Evolutionary conservation across 768 basidiomycete species (phyloP), one percentile per base, ranked within the genome.

Genomic region (Boletellus sp.): DNA sequence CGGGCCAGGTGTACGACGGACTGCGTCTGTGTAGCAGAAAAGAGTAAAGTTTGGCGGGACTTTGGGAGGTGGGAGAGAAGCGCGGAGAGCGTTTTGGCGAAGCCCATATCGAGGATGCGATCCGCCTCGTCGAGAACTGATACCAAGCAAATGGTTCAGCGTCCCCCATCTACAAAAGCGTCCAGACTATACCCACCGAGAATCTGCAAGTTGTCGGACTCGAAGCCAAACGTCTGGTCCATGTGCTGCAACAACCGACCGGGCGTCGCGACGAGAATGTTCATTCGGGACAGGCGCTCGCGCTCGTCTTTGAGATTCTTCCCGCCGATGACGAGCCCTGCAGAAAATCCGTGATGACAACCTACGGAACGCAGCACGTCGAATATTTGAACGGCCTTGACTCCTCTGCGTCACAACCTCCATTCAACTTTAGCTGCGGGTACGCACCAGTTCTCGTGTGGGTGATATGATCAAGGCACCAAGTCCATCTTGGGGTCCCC

Each of bases 221-320:
- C 93, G 55, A 99, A 96, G 1, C 94, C 94, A 47, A 94, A 80
- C 3, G 96, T 98, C 68, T 97, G 94, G 65, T 98, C 96, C 87
- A 99, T 89, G 67, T 99, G 96, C 60, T 99, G 96, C 39, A 99
- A 73, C 37, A 99, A 74, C 39, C 95, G 79, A 22, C 95, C 95
- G 5, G 95, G 95, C 4, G 95, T 98, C 2, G 95, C 95, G 15
- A 99, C 90, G n/a, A 99, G 79, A 50, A 99, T 96, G 60, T 99
- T 99, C 94, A 98, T 98, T 36, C 90, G 78, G 10, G 85, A 78
- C 37, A 99, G 69, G 7, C 95, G 78, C 19, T 94, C 94, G 33
- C 82, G 76, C 66, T 99, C 95, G 53, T 95, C 94, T 64, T 93
- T 94, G 42, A 97, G 67, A 59, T 85, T 92, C 75, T 97, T 99